phyloP scores from a whole-genome alignment of 306 rosid genomes.

The Ormosia semicastrata region DNA sequence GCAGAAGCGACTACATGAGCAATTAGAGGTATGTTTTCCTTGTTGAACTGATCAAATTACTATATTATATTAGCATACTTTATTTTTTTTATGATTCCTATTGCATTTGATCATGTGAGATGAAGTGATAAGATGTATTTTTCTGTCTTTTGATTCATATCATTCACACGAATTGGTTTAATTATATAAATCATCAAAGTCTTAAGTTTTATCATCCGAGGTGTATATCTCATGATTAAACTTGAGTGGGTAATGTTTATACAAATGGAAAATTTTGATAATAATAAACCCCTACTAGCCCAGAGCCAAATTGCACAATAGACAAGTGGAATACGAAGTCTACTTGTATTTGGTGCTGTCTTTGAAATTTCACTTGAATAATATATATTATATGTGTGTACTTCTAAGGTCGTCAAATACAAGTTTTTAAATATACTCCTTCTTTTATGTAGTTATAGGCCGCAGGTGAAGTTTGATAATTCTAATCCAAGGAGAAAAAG shows the following conservation, averaged over 20 bases:
- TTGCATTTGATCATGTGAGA: conserved; percentile 12
- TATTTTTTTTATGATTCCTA: background rate
- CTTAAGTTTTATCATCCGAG: background rate
- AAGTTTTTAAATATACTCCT: background rate
- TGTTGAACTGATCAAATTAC: conserved; percentile 1
- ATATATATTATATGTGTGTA: background rate
- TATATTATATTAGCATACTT: background rate
- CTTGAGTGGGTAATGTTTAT: background rate
- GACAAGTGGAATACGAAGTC: background rate
- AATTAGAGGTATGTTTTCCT: conserved; percentile 77
- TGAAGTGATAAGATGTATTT: background rate
- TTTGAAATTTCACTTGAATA: background rate
- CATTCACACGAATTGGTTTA: background rate
- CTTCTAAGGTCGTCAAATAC: background rate
- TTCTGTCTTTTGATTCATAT: background rate
- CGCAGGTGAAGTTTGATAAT: background rate
- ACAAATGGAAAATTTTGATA: background rate
- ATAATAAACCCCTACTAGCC: background rate
- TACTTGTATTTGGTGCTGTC: background rate
- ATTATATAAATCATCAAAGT: background rate
- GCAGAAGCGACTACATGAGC: conserved; percentile 97
- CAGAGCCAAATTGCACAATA: background rate
- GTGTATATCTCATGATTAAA: conserved; percentile 1
- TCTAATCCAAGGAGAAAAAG: background rate
- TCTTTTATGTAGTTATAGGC: background rate